Evolutionary conservation across 495 filamentous ascomycete species (phyloP), one percentile per base, ranked within the genome.

Genomic region (Podospora pseudocomata): DNA sequence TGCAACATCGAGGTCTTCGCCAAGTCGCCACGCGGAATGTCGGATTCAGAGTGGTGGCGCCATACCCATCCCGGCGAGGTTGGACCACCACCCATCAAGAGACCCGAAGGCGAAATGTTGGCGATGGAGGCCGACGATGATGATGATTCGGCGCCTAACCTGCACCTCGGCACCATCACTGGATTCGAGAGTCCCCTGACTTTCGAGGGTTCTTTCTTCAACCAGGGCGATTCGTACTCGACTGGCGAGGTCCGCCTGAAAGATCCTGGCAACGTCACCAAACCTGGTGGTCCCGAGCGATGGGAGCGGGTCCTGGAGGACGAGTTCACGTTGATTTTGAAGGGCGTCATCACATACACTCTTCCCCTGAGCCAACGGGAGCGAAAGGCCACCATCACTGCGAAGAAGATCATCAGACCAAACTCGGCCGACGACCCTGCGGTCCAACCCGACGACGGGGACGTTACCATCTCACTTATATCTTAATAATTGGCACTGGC

Each of bases 1-100:
- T 90, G 94, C 72, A 91, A 97, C 75, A 84, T 98, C 63, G 91
- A 95, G 72, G 86, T 99, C 26, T 98, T 98, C 77, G 95, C 95
- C 6, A 95, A 93, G 75, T 97, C 93, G 60, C 90, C 89, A 26
- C 90, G 93, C 74, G 90, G 94, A 44, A 90, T 91, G 27, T 89
- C 87, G 27, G 90, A 93, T 67, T 83, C 83, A 64, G 88, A 90
- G 66, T 88, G 89, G 78, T 92, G 89, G 88, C 85, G 86, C 11
- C 85, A 88, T 64, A 87, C 87, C 68, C 81, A 79, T 30, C 75
- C 73, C 15, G 78, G 78, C 60, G 78, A 80, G 54, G 74, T 71
- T 13, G 79, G 75, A 49, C 75, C 73, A 49, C 72, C 72, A 30
- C 72, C 73, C 32, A 32, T 60, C 60, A 53, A 59, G 26, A 16